Conservation (phyloP, 805 yeast genomes). For the Tetrapisispora nanseiensis region DNA sequence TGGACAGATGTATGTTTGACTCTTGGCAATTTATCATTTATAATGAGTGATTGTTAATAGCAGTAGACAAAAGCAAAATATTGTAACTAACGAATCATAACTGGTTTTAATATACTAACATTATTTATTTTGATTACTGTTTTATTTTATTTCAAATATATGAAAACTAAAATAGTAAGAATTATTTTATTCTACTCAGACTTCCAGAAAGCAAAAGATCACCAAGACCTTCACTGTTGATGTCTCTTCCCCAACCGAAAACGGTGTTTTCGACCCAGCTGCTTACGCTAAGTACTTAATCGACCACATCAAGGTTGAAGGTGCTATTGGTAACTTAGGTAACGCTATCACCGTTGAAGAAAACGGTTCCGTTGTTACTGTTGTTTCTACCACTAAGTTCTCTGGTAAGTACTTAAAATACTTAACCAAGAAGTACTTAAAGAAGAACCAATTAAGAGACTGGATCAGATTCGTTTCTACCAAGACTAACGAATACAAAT, state of each 20-base stretch:
- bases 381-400: conserved; percentile 86
- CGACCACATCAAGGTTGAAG: conserved; percentile 99
- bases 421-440: conserved; percentile 98
- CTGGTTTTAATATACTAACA: conserved; percentile 4
- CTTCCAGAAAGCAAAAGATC: conserved; percentile 73
- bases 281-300: conserved; percentile 95
- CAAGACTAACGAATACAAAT: conserved; percentile 90
- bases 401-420: conserved; percentile 99
- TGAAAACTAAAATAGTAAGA: too few relatives aligned
- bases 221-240: conserved; percentile 90
- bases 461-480: conserved; percentile 98
- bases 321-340: conserved; percentile 94
- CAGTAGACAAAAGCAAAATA: conserved; percentile 7
- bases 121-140: not conserved
- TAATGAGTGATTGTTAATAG: conserved; percentile 6
- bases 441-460: conserved; percentile 99
- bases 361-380: conserved; percentile 82
- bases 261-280: conserved; percentile 95
- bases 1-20: too few relatives aligned
- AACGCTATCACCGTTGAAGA: conserved; percentile 84
- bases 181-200: conserved; percentile 36
- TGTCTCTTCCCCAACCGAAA: conserved; percentile 93
- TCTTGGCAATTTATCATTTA: too few relatives aligned
- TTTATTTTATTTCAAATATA: not conserved
- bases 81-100: conserved; percentile 9